Evolutionary conservation across 768 basidiomycete species (phyloP).

Genomic region (Suillus sp.): DNA sequence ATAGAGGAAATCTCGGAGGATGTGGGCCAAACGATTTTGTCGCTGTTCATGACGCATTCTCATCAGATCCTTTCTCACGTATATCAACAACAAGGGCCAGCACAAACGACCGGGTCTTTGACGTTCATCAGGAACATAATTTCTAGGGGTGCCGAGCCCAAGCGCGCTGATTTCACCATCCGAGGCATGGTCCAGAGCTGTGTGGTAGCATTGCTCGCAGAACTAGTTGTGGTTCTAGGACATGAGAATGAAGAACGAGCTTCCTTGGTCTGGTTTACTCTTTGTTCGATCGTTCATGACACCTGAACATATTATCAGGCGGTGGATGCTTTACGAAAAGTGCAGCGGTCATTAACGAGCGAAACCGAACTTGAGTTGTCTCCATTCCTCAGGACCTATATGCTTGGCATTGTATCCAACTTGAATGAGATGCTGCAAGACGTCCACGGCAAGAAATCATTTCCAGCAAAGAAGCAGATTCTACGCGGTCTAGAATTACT

Average conservation of each 20-base stretch:
- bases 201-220: slow-evolving; percentile 68
- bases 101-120: slow-evolving; percentile 59
- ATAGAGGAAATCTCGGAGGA: slow-evolving; percentile 64
- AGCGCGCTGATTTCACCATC: slow-evolving; percentile 42
- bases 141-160: slow-evolving; percentile 36
- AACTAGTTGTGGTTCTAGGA: slow-evolving; percentile 78
- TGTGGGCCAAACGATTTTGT: slow-evolving; percentile 44
- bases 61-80: slow-evolving; percentile 66
- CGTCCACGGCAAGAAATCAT: slow-evolving; percentile 75
- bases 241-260: slow-evolving; percentile 55
- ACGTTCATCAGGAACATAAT: slow-evolving; percentile 65
- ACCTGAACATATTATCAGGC: slow-evolving; percentile 45
- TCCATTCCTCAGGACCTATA: slow-evolving; percentile 68
- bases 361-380: slow-evolving; percentile 44
- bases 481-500: slow-evolving; percentile 77
- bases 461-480: slow-evolving; percentile 71
- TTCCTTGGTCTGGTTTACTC: slow-evolving; percentile 42
- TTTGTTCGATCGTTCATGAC: background rate
- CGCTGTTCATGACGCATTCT: slow-evolving; percentile 57
- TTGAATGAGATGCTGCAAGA: slow-evolving; percentile 89
- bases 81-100: slow-evolving; percentile 57
- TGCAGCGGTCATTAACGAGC: slow-evolving; percentile 37
- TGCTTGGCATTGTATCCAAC: slow-evolving; percentile 82
- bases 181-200: slow-evolving; percentile 64
- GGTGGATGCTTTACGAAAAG: slow-evolving; percentile 45